Conservation (phyloP, 208 protist species). For the Phytomonas sp. region DNA sequence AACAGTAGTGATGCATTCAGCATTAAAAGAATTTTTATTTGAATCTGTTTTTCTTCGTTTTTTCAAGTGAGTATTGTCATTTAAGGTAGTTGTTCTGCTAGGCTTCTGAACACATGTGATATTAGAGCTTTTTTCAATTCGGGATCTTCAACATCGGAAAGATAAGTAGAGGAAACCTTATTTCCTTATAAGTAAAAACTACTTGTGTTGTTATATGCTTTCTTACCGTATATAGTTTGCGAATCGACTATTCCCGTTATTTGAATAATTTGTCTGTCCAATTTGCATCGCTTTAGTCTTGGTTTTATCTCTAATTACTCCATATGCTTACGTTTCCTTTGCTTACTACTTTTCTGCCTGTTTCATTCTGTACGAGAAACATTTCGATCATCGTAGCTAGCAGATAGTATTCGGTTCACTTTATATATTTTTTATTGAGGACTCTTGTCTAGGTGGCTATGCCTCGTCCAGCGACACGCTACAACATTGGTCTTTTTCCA, state of each 20-base stretch:
- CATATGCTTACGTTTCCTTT: neutral
- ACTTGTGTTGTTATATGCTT: neutral
- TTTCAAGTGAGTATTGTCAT: neutral
- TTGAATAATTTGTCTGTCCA: neutral
- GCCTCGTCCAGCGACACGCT: constrained; percentile 22
- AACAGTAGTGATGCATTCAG: neutral
- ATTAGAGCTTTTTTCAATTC: neutral
- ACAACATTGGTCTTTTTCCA: constrained; percentile 24
- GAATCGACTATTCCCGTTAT: neutral
- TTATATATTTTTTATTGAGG: neutral
- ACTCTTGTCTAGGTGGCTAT: constrained; percentile 2
- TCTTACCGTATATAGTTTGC: neutral
- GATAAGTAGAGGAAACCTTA: neutral
- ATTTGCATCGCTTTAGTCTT: neutral
- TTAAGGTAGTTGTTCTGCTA: neutral
- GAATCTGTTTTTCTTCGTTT: neutral
- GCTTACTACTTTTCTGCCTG: neutral
- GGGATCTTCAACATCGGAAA: neutral
- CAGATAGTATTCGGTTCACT: neutral
- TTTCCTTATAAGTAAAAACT: neutral
- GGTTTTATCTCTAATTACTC: neutral
- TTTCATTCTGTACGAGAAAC: neutral
- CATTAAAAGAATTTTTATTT: neutral
- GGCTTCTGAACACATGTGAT: neutral
- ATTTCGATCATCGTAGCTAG: neutral